Conservation (phyloP, 495 filamentous ascomycete genomes). For the Rusavskia elegans region DNA sequence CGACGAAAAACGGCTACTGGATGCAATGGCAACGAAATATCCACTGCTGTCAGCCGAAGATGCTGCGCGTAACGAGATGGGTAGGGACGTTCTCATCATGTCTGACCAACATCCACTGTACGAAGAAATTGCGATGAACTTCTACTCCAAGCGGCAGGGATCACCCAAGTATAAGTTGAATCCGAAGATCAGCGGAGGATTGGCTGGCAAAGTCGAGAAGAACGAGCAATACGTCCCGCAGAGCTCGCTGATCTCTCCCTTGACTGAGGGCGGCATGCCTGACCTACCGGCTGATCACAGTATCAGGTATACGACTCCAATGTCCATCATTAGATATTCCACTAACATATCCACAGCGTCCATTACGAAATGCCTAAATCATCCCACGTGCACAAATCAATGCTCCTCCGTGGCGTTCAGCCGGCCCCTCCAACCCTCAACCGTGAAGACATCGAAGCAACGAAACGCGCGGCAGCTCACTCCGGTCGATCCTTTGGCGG, state of each 20-base stretch:
- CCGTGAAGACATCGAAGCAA: slow-evolving; percentile 51
- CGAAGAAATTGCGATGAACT: slow-evolving; percentile 58
- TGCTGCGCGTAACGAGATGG: slow-evolving; percentile 58
- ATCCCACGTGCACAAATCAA: slow-evolving; percentile 69
- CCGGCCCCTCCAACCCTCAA: slow-evolving; percentile 54
- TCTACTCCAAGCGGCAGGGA: slow-evolving; percentile 81
- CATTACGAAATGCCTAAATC: slow-evolving; percentile 66
- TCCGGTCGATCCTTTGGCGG: slow-evolving; percentile 50
- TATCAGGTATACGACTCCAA: slow-evolving; percentile 44
- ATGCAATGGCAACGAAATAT: slow-evolving; percentile 71
- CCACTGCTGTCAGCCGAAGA: slow-evolving; percentile 68
- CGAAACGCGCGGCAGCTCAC: slow-evolving; percentile 40
- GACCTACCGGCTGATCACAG: slow-evolving; percentile 69
- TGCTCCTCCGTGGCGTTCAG: slow-evolving; percentile 75
- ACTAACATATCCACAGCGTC: slow-evolving; percentile 42
- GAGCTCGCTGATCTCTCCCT: slow-evolving; percentile 45
- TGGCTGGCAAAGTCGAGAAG: slow-evolving; percentile 69
- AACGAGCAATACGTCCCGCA: slow-evolving; percentile 67
- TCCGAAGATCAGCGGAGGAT: slow-evolving; percentile 52
- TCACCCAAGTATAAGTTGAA: slow-evolving; percentile 50
- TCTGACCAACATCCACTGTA: slow-evolving; percentile 71
- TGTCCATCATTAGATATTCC: neutral
- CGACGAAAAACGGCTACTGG: slow-evolving; percentile 72
- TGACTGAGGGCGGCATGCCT: slow-evolving; percentile 51
- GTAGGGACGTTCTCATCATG: slow-evolving; percentile 68